Evolutionary conservation across 1,284 basidiomycete genomes (phyloP), one percentile per base, ranked within the genome.

Genomic region (Erythrobasidium hasegawianum): DNA sequence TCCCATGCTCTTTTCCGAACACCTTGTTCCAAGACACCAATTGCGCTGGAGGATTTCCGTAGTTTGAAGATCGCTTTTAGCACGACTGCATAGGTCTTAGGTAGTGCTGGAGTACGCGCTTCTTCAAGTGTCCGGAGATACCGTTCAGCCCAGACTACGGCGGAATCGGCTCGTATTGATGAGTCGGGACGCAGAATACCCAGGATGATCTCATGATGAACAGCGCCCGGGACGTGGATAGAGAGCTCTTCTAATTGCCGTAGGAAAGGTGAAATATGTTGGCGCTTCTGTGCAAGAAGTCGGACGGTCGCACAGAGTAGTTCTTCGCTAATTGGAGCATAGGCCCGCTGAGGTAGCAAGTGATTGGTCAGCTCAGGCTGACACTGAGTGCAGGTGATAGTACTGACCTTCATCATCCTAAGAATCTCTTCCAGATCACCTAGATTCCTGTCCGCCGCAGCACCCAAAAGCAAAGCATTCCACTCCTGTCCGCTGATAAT

Each of bases 1-100:
- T 97, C 90, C 90, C 90, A 96, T 0, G 89, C 92, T 68, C 89
- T 85, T 0, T 87, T 86, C 45, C 67, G 52, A 24, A 54, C 26
- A 43, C 59, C 59, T 18, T 47, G 16, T n/a, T 18, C 43, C 7
- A 47, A 14, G 33, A 33, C 33, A 33, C 33, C 33, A 11, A 33
- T 4, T 8, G n/a, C 22, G 43, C 16, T n/a, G 14, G 59, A 39
- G 4, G 9, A 27, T 16, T 43, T 39, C 7, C 53, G 61, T 10
- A 27, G 33, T 14, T 57, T 26, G 29, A 64, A 57, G 24, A 64
- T 64, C 9, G 52, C 20, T 26, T 22, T 26, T 20, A 64, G 52
- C 24, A 64, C 61, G 14, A 45, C 40, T 22, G 53, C 61, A 20
- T 64, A 64, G 10, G 61, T 64, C 41, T 56, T 29, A 4, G 53